Base-by-base conservation (phyloP, 805 yeast genomes). In the Kazachstania martiniae region DNA sequence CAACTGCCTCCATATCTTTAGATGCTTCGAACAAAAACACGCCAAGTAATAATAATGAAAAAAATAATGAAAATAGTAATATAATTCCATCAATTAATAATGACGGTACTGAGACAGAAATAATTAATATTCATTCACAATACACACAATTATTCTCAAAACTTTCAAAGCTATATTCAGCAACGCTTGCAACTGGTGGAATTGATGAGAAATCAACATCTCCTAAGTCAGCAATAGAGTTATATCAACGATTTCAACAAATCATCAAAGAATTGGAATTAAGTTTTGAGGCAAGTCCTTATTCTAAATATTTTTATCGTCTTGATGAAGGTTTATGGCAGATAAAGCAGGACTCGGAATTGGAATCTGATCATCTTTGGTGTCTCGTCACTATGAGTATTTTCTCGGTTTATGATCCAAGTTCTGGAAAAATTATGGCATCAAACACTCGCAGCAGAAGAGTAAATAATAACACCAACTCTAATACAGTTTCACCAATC, bases 231-330 rank as follows among this genome's bases (percentile, higher is more conserved):
- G 44, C 56, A 10, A 51, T 56, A 15, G 61, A 56, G 32, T 29
- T 56, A 18, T 56, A 46, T 32, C 59, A 56, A 33, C 36, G 56
- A 19, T 56, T 56, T 27, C 58, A 51, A 31, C 61, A 54, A 32
- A 54, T 53, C 7, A 38, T 56, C 10, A 53, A 54, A 33, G 61
- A 56, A 34, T 31, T 56, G 31, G 54, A 51, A 29, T 40, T 56
- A 27, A 53, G 53, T 34, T 53, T 41, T 33, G 57, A 52, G 9
- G 47, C 44, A 4, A 46, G 53, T 18, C 54, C 58, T 6, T 53
- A 52, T 34, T 35, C 44, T 13, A 49, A 45, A 31, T 55, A 46
- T 39, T 53, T 55, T 37, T 46, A 43, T 17, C 45, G 44, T 26
- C 36, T 55, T 29, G 53, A 49, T 28, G 51, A 49, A 19, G 46